Percentiles rank a stretch among this genome's conserved stretches.
These are phyloP conservation scores for Pichia paraexigua DNA, from an alignment of 805 yeast species.

Conservation along the genomic window DNA sequence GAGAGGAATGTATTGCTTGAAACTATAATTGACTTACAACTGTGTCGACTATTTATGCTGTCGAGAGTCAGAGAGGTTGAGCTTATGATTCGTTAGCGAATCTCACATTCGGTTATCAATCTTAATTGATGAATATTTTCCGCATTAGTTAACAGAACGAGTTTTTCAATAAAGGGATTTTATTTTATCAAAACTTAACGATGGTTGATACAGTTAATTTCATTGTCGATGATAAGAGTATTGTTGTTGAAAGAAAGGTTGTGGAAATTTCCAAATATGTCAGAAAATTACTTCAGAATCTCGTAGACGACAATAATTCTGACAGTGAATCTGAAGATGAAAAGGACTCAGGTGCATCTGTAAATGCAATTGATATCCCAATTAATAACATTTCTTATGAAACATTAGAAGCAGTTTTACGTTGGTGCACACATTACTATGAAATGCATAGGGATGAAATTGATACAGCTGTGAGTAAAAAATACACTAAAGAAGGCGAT, in stretches of 20 bases:
- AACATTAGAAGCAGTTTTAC: slow-evolving; percentile 6
- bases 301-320: neutral
- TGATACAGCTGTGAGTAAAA: neutral
- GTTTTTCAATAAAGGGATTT: neutral
- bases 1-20: too few species aligned
- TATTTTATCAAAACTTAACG: neutral
- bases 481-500: neutral
- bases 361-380: slow-evolving; percentile 4
- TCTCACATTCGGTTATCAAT: too few species aligned
- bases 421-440: slow-evolving; percentile 12
- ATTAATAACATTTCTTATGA: slow-evolving; percentile 3
- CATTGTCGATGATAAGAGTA: neutral
- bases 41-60: too few species aligned
- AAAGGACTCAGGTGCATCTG: neutral
- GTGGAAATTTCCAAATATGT: neutral
- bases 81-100: too few species aligned
- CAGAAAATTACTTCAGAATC: neutral
- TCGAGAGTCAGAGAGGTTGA: too few species aligned
- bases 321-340: neutral
- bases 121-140: too few species aligned
- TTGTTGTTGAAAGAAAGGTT: neutral
- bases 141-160: too few species aligned
- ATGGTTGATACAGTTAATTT: neutral
- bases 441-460: slow-evolving; percentile 4
- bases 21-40: too few species aligned